Percentiles rank a stretch among this genome's conserved stretches.
These are phyloP conservation scores for Petunia hybrid DNA, from an alignment of 305 asterid species.

Conservation along the genomic window DNA sequence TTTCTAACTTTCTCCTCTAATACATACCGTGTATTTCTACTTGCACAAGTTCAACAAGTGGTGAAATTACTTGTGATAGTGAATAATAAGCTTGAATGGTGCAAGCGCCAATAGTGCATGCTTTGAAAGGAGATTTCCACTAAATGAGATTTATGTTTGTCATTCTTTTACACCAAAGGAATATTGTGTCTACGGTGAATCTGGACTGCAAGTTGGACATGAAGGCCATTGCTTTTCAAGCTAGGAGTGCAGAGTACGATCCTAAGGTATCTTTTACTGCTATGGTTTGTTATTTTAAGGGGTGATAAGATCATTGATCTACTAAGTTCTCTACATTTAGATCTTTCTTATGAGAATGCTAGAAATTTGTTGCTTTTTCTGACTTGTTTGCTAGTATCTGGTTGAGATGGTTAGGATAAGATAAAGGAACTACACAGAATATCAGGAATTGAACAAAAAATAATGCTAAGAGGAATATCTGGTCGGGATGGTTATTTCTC, in stretches of 20 bases:
- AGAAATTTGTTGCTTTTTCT: background rate
- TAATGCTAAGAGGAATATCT: too few relatives aligned
- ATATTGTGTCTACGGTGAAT: conserved; percentile 81
- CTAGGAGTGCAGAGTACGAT: conserved; percentile 83
- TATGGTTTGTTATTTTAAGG: background rate
- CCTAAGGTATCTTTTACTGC: conserved; percentile 59
- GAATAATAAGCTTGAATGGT: too few relatives aligned
- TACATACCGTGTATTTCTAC: background rate
- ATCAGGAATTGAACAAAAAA: too few relatives aligned
- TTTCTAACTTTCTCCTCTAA: background rate
- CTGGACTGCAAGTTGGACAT: conserved; percentile 86
- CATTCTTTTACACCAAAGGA: conserved; percentile 48
- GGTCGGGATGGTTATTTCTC: too few relatives aligned
- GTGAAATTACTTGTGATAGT: conserved; percentile 7
- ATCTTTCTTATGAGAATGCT: background rate
- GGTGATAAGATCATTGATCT: conserved; percentile 12
- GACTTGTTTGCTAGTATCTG: too few relatives aligned
- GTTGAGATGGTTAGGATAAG: too few relatives aligned
- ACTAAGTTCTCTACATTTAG: background rate
- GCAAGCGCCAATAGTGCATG: too few relatives aligned
- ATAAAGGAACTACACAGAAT: too few relatives aligned
- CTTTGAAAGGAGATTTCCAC: too few relatives aligned
- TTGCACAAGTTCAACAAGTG: background rate
- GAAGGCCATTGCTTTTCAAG: conserved; percentile 81
- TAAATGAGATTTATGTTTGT: background rate